These are phyloP conservation scores for Evansstolkia leycettana DNA, from an alignment of 495 filamentous ascomycete genomes.

Conservation along the genomic window DNA sequence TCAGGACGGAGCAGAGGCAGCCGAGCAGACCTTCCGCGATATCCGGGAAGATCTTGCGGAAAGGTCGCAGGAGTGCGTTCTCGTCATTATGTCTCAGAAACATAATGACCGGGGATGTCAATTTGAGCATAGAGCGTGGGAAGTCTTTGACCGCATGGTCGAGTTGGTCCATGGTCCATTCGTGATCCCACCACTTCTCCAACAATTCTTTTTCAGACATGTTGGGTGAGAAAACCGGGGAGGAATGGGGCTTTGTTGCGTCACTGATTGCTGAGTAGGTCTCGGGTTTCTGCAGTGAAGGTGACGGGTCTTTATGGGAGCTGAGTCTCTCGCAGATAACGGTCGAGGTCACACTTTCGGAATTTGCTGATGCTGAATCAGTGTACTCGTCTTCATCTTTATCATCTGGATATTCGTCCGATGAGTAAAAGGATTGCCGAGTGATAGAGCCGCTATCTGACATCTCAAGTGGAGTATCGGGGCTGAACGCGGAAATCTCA, in stretches of 20 bases:
- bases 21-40: slow-evolving; percentile 44
- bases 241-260: slow-evolving; percentile 8
- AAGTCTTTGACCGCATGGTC: slow-evolving; percentile 30
- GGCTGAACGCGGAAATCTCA: slow-evolving; percentile 35
- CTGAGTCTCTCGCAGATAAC: slow-evolving; percentile 15
- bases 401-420: slow-evolving; percentile 14
- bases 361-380: slow-evolving; percentile 19
- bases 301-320: slow-evolving; percentile 8
- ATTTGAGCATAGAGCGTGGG: slow-evolving; percentile 28
- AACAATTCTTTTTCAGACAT: slow-evolving; percentile 18
- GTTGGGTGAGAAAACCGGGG: slow-evolving; percentile 16
- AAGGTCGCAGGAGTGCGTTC: slow-evolving; percentile 25
- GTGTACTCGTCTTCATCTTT: slow-evolving; percentile 21
- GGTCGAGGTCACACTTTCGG: slow-evolving; percentile 18
- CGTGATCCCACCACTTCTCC: slow-evolving; percentile 30
- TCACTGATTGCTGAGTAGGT: slow-evolving; percentile 8
- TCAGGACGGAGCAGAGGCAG: slow-evolving; percentile 50
- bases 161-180: slow-evolving; percentile 35
- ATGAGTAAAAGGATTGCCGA: slow-evolving; percentile 16
- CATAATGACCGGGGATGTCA: slow-evolving; percentile 35
- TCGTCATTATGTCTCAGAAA: slow-evolving; percentile 29
- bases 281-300: slow-evolving; percentile 12
- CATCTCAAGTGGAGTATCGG: slow-evolving; percentile 29
- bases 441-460: slow-evolving; percentile 29
- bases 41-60: slow-evolving; percentile 45